A percentile compares a stretch with the other conserved stretches of the same genome.
Evolutionary conservation across 176 grass and related monocot genomes (phyloP).

Genomic region (Thalia dealbata): DNA sequence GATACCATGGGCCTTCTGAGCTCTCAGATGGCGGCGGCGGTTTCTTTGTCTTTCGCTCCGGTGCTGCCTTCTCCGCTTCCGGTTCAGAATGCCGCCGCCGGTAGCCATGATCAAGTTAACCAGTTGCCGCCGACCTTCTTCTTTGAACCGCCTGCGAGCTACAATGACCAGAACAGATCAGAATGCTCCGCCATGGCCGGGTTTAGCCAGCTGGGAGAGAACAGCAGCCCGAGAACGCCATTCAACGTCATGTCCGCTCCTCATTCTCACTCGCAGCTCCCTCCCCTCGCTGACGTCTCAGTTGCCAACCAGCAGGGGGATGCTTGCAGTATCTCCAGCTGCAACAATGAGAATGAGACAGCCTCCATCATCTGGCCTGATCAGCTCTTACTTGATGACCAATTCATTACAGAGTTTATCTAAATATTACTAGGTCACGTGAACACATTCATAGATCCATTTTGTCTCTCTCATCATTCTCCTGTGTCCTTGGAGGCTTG

Average conservation of each 20-base stretch:
- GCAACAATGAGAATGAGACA: slow-evolving; percentile 41
- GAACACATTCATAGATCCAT: slow-evolving; percentile 16
- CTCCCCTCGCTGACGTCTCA: slow-evolving; percentile 54
- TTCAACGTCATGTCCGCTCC: slow-evolving; percentile 11
- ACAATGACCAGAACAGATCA: slow-evolving; percentile 12
- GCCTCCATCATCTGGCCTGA: slow-evolving; percentile 45
- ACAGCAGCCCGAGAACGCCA: slow-evolving; percentile 30
- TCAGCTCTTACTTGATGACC: slow-evolving; percentile 46
- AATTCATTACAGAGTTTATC: slow-evolving; percentile 50
- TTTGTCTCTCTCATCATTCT: slow-evolving; percentile 12
- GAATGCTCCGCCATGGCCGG: slow-evolving; percentile 21
- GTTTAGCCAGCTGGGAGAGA: slow-evolving; percentile 26
- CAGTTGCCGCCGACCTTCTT: slow-evolving; percentile 48
- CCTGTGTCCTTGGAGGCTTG: slow-evolving; percentile 25
- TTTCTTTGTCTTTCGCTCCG: slow-evolving; percentile 31
- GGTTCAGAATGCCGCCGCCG: slow-evolving; percentile 8
- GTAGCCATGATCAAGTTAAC: slow-evolving; percentile 32
- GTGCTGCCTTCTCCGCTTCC: slow-evolving; percentile 37
- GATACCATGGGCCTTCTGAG: slow-evolving; percentile 51
- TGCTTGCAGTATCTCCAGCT: slow-evolving; percentile 60
- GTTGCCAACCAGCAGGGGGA: slow-evolving; percentile 57
- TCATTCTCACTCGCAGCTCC: slow-evolving; percentile 41
- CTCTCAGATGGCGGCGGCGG: slow-evolving; percentile 39
- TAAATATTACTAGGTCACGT: slow-evolving; percentile 10
- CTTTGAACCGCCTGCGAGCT: slow-evolving; percentile 36